Base-by-base conservation (phyloP, 768 basidiomycete species). In the Panus rudis region DNA sequence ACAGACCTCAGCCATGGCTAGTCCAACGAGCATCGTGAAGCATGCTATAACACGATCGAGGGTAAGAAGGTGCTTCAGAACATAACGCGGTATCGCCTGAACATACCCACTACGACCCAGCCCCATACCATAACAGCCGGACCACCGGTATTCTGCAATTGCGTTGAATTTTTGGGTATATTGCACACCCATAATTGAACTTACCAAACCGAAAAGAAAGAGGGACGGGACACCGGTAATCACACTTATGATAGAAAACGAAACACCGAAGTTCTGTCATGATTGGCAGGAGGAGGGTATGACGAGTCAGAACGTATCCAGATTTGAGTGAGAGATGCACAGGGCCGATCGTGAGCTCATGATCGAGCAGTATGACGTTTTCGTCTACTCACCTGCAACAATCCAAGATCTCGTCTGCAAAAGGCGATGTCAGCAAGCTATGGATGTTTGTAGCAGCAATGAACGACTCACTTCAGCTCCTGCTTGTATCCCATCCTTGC, bases 91-190 rank as follows among this genome's bases (percentile, higher is more conserved):
- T n/a, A n/a, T 5, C 43, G 43, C 37, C 16, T 49, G 21, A 10
- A 49, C 78, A 46, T 50, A 81, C 78, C 61, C 27, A 79, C 81
- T 25, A 82, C 70, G 3, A 81, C 56, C 75, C 77, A 85, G 14
- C 81, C 80, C 80, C 81, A 84, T 0, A 81, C 79, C 83, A 85
- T 87, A 3, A 84, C 81, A 0, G 69, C 83, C 0, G 83, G 82
- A 6, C 84, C 84, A 31, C 84, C 84, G 0, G 82, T 86, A 37
- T 75, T 81, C 78, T 85, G 33, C 45, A 22, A 12, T 45, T 49
- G 11, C n/a, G n/a, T n/a, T n/a, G n/a, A n/a, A n/a, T n/a, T 14
- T 8, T 35, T 7, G 33, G 16, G 7, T 8, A 20, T 16, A 10
- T 10, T 30, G 16, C 16, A 16, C 10, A 16, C 28, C 28, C 10